A percentile compares a stretch with the other conserved stretches of the same genome.
These are phyloP conservation scores for Penicillium samsonianum DNA, from an alignment of 495 filamentous ascomycete genomes.

Conservation along the genomic window DNA sequence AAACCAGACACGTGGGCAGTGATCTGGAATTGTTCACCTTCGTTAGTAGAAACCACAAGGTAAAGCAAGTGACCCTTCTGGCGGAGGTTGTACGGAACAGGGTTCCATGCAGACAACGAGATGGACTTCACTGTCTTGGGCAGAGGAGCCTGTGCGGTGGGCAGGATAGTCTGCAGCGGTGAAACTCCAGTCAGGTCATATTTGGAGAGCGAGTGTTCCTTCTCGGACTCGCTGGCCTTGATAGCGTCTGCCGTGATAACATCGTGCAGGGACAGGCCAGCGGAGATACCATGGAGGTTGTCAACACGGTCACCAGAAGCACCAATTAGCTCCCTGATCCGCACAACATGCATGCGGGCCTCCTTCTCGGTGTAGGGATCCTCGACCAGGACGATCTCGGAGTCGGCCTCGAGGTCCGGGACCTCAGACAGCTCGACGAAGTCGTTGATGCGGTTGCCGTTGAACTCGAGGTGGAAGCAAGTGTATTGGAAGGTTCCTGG, in stretches of 20 bases:
- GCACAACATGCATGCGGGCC: constrained; percentile 88
- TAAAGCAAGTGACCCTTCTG: constrained; percentile 94
- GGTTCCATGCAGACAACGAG: constrained; percentile 91
- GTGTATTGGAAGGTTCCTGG: constrained; percentile 96
- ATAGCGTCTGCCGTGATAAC: constrained; percentile 56
- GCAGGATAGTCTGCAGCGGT: constrained; percentile 69
- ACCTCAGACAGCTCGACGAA: constrained; percentile 93
- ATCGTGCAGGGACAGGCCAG: constrained; percentile 89
- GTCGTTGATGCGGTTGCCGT: constrained; percentile 86
- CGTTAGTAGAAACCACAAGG: constrained; percentile 80
- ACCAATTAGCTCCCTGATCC: constrained; percentile 89
- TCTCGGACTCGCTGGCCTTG: constrained; percentile 44
- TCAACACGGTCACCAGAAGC: constrained; percentile 87
- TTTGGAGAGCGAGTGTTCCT: constrained; percentile 58
- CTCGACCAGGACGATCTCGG: constrained; percentile 79
- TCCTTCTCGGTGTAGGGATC: constrained; percentile 99
- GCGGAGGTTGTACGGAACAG: constrained; percentile 84
- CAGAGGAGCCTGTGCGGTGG: constrained; percentile 58
- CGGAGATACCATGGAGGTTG: constrained; percentile 79
- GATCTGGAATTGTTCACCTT: constrained; percentile 90
- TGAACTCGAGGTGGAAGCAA: constrained; percentile 95
- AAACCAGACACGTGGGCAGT: constrained; percentile 93
- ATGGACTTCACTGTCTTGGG: constrained; percentile 91
- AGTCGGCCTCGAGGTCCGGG: constrained; percentile 68
- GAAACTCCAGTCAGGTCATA: constrained; percentile 76